These are phyloP conservation scores for Phaeosphaeriaceae sp. DNA, from an alignment of 2,329 filamentous ascomycete species.

Conservation along the genomic window DNA sequence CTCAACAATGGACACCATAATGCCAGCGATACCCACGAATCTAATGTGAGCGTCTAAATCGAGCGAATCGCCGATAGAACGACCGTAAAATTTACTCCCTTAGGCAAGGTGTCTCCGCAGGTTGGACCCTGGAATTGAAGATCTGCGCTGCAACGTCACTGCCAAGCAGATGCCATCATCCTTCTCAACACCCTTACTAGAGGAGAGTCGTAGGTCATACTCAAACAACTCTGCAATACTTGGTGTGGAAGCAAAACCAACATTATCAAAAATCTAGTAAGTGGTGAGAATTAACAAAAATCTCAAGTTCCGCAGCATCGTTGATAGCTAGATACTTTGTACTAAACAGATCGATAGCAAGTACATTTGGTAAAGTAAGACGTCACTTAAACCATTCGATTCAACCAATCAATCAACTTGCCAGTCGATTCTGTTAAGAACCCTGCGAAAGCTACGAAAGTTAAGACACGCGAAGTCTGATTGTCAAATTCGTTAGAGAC, in stretches of 20 bases:
- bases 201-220: constrained; percentile 11
- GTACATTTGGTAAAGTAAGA: background rate
- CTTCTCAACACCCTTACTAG: constrained; percentile 8
- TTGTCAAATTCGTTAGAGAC: too few relatives aligned
- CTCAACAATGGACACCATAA: background rate
- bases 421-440: too few relatives aligned
- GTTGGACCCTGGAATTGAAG: constrained; percentile 23
- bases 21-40: background rate
- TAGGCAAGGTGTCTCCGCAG: constrained; percentile 10
- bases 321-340: too few relatives aligned
- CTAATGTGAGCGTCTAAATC: constrained; percentile 6
- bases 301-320: too few relatives aligned
- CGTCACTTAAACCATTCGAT: background rate
- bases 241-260: background rate
- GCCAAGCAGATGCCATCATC: constrained; percentile 34
- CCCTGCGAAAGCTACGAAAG: too few relatives aligned
- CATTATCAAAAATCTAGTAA: too few relatives aligned
- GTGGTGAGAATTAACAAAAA: too few relatives aligned
- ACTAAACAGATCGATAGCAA: too few relatives aligned
- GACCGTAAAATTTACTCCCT: constrained; percentile 9
- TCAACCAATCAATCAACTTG: too few relatives aligned
- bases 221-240: background rate
- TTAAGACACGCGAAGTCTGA: too few relatives aligned
- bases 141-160: constrained; percentile 27
- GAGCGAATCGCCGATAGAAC: constrained; percentile 24